Conservation (phyloP, 305 asterid species). For the Monarda citriodora region DNA sequence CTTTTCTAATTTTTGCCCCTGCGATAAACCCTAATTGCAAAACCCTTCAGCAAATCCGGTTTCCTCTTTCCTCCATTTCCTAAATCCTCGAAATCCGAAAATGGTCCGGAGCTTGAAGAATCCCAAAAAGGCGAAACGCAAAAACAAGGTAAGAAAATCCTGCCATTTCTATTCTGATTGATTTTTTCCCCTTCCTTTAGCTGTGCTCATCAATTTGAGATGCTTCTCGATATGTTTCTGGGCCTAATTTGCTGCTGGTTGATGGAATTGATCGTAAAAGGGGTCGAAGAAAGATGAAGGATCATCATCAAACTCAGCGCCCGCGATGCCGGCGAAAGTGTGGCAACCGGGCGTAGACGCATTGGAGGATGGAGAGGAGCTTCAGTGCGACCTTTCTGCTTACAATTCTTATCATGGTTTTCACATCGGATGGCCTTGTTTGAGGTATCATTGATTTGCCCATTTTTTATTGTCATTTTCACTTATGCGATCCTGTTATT, state of each 20-base stretch:
- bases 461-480: neutral
- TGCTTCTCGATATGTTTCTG: conserved; percentile 4
- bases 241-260: conserved; percentile 12
- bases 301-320: conserved; percentile 47
- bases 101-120: conserved; percentile 72
- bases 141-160: conserved; percentile 44
- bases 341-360: conserved; percentile 94
- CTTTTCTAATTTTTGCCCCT: neutral
- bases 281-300: conserved; percentile 65
- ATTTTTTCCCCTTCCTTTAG: neutral
- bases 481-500: neutral
- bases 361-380: conserved; percentile 94
- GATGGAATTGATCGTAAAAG: conserved; percentile 21
- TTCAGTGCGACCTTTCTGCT: conserved; percentile 64
- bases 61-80: neutral
- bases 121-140: conserved; percentile 62
- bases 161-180: neutral
- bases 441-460: conserved; percentile 26
- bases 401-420: conserved; percentile 58
- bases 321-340: conserved; percentile 62
- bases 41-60: conserved; percentile 20
- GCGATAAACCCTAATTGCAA: conserved; percentile 34
- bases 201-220: conserved; percentile 1
- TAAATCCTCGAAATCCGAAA: conserved; percentile 8
- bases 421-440: conserved; percentile 91